A percentile compares a stretch with the other conserved stretches of the same genome.
These are phyloP conservation scores for Melampsora larici-populina DNA, from an alignment of 1,284 basidiomycete species.

Conservation along the genomic window DNA sequence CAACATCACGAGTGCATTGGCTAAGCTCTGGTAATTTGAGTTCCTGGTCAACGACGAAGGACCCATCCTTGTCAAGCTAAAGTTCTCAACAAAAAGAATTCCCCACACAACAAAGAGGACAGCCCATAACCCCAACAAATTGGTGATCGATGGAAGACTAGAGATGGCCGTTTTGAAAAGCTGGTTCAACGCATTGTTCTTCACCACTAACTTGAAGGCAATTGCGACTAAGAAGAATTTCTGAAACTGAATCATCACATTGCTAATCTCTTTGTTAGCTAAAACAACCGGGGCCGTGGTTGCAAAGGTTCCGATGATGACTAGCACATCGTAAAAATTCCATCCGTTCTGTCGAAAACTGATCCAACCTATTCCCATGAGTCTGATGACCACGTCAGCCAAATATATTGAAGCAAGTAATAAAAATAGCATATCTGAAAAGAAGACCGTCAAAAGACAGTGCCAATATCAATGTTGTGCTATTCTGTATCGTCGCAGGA, in stretches of 20 bases:
- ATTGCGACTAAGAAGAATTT: conserved; percentile 92
- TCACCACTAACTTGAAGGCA: conserved; percentile 89
- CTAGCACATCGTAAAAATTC: conserved; percentile 83
- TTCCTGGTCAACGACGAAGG: conserved; percentile 63
- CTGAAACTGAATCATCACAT: conserved; percentile 66
- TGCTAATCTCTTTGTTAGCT: conserved; percentile 30
- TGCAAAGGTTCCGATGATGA: conserved; percentile 75
- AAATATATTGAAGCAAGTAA: conserved; percentile 70
- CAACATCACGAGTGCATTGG: conserved; percentile 79
- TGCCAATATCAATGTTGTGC: not conserved
- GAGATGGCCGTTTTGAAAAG: conserved; percentile 92
- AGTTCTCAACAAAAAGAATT: conserved; percentile 86
- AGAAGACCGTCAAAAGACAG: not conserved
- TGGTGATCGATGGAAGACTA: conserved; percentile 81
- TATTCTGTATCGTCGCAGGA: not conserved
- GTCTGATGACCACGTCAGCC: conserved; percentile 72
- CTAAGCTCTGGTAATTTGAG: conserved; percentile 78
- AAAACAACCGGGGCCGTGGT: conserved; percentile 76
- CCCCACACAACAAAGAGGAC: conserved; percentile 88
- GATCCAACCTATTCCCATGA: conserved; percentile 77
- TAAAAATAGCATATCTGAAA: conserved; percentile 74
- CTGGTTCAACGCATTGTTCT: conserved; percentile 83
- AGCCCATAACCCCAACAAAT: conserved; percentile 82
- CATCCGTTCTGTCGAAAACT: conserved; percentile 78
- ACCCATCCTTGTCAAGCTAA: conserved; percentile 85